These are phyloP conservation scores for Aotearoamyces nothofagi DNA, from an alignment of 2,329 filamentous ascomycete species.

Conservation along the genomic window DNA sequence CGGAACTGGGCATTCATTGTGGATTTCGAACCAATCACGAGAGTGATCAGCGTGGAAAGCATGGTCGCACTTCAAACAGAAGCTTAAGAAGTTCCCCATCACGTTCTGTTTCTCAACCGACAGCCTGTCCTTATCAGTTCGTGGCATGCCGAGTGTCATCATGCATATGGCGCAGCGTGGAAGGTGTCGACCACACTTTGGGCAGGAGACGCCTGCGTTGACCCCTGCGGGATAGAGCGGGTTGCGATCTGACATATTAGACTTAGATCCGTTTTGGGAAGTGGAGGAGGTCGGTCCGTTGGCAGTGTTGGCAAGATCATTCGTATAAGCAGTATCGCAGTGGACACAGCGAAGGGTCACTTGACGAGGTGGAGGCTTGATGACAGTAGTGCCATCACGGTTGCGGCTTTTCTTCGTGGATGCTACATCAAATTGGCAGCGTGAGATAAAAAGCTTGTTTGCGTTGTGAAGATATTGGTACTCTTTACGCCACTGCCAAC, in stretches of 20 bases:
- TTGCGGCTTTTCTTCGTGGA: constrained; percentile 53
- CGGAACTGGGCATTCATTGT: constrained; percentile 48
- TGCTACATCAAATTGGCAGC: constrained; percentile 65
- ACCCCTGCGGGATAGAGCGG: constrained; percentile 37
- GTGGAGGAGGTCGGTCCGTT: constrained; percentile 6
- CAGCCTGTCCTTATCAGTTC: constrained; percentile 36
- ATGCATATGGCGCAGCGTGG: constrained; percentile 50
- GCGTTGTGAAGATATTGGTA: constrained; percentile 60
- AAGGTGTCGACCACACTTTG: constrained; percentile 47
- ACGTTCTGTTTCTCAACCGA: constrained; percentile 23
- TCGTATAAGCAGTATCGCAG: constrained; percentile 47
- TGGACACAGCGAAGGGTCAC: constrained; percentile 64
- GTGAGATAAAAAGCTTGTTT: constrained; percentile 59
- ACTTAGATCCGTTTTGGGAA: constrained; percentile 7
- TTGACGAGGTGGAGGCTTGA: constrained; percentile 51
- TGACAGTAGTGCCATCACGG: constrained; percentile 44
- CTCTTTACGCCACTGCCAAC: constrained; percentile 54
- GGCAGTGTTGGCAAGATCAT: constrained; percentile 17
- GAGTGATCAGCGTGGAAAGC: constrained; percentile 50
- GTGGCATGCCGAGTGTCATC: constrained; percentile 44
- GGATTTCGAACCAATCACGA: constrained; percentile 45
- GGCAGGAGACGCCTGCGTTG: constrained; percentile 42
- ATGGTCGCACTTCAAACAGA: constrained; percentile 49
- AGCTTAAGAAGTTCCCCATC: constrained; percentile 40
- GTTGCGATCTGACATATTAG: constrained; percentile 21